Base-by-base conservation (phyloP, 2,329 filamentous ascomycete species). In the Fusarium hainanense region DNA sequence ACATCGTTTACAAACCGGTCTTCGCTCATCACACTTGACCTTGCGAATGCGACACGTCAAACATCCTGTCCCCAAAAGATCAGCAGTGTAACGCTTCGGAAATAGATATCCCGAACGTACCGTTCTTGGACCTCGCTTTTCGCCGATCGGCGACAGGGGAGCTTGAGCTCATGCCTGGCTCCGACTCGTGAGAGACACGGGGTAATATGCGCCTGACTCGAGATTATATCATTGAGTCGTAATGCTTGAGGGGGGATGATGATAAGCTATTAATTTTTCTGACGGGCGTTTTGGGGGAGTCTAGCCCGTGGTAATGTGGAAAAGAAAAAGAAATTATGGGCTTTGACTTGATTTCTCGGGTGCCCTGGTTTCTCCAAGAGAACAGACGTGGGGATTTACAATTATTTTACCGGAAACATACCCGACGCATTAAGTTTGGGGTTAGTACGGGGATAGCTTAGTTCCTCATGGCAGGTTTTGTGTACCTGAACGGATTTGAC, bases 21-120 rank as follows among this genome's bases (percentile, higher is more conserved):
- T 52, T 27, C 27, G 54, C 40, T 73, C 71, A 4, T 73, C 71
- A 28, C 71, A 74, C 27, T 73, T 73, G 28, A 73, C 71, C 30
- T 73, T 73, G 9, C 71, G 69, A 10, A 74, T 70, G 8, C 71
- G 71, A 27, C 71, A 73, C 2, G 71, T 73, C 28, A 73, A 28
- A 49, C 71, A 73, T 1, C 71, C 71, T 63, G 9, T 58, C 3
- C 18, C 28, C 6, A 4, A 12, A n/a, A 42, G 8, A 14, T 60
- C 14, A 49, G 41, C 6, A 32, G 37, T 10, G 25, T 13, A 28
- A 28, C 5, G 12, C 6, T 13, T 28, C 28, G 42, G 47, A 30
- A 46, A 12, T 34, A 41, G 46, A 43, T 6, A 23, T 16, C 14
- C 25, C 47, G 7, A n/a, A 21, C 30, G 4, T 54, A 74, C 71